Evolutionary conservation across 179 eudicot species (phyloP).

Genomic region (Corrigiola litoralis): DNA sequence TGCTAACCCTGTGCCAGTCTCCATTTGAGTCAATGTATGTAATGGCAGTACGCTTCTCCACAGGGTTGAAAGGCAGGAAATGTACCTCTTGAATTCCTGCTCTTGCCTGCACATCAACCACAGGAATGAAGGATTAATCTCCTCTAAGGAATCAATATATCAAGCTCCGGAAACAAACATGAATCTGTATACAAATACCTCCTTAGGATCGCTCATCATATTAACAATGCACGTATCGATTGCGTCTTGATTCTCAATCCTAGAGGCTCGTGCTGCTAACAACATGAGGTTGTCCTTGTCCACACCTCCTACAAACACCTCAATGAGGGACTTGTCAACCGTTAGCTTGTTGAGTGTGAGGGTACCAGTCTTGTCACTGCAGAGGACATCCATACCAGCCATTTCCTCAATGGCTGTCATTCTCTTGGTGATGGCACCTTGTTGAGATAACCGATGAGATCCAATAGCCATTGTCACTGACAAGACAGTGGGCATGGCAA

Average conservation of each 20-base stretch:
- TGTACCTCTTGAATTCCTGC: slow-evolving; percentile 76
- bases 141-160: neutral
- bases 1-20: slow-evolving; percentile 73
- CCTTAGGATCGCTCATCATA: slow-evolving; percentile 71
- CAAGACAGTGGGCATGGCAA: slow-evolving; percentile 91
- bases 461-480: slow-evolving; percentile 98
- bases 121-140: neutral
- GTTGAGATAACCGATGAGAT: slow-evolving; percentile 70
- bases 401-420: slow-evolving; percentile 96
- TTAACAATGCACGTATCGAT: slow-evolving; percentile 81
- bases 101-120: slow-evolving; percentile 52
- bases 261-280: slow-evolving; percentile 82
- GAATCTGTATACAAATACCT: slow-evolving; percentile 32
- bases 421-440: slow-evolving; percentile 90
- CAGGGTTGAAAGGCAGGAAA: slow-evolving; percentile 84
- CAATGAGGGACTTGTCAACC: slow-evolving; percentile 66
- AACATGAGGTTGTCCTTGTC: slow-evolving; percentile 57
- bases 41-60: slow-evolving; percentile 85
- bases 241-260: slow-evolving; percentile 90
- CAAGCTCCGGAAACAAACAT: neutral
- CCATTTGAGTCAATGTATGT: slow-evolving; percentile 69
- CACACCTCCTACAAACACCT: slow-evolving; percentile 46
- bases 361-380: slow-evolving; percentile 91
- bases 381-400: slow-evolving; percentile 96
- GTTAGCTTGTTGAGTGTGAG: slow-evolving; percentile 88